Percentiles rank a stretch among this genome's conserved stretches.
Evolutionary conservation across 148 eudicot genomes (phyloP).

Genomic region (Rhododendron williamsianum): DNA sequence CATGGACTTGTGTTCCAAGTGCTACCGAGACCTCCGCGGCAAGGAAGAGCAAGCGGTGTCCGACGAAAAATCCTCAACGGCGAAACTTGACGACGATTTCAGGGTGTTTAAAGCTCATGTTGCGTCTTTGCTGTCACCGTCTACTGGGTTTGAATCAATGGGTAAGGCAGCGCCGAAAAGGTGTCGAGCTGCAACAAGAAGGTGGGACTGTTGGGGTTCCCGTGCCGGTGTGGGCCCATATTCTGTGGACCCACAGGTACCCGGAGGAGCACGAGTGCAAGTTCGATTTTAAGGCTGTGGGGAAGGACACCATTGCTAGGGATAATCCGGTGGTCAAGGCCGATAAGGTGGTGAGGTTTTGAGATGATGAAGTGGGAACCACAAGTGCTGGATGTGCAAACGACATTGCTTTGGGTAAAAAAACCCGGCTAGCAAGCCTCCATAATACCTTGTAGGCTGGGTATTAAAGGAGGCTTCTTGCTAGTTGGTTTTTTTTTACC

Average conservation of each 20-base stretch:
- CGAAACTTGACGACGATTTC: constrained; percentile 6
- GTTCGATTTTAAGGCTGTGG: constrained; percentile 7
- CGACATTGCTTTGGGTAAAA: too few species aligned
- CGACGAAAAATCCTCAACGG: constrained; percentile 32
- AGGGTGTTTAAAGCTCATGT: neutral
- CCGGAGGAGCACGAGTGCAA: constrained; percentile 10
- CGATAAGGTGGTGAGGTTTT: constrained; percentile 5
- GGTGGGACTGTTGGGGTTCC: constrained; percentile 57
- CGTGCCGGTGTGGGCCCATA: constrained; percentile 47
- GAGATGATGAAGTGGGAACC: neutral
- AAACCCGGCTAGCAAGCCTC: too few species aligned
- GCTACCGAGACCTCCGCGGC: constrained; percentile 33
- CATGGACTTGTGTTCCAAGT: constrained; percentile 58
- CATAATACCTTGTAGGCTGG: too few species aligned
- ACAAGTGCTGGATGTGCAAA: too few species aligned
- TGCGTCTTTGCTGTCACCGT: neutral
- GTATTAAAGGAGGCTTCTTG: too few species aligned
- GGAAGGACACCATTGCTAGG: neutral
- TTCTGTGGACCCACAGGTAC: constrained; percentile 35
- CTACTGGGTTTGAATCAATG: neutral
- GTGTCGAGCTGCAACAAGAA: constrained; percentile 55
- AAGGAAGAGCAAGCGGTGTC: constrained; percentile 39
- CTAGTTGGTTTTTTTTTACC: too few species aligned
- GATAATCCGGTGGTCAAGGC: constrained; percentile 14
- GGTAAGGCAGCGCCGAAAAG: constrained; percentile 19